phyloP scores from a whole-genome alignment of 2,329 filamentous ascomycete genomes.

The Botrytis fragariae region DNA sequence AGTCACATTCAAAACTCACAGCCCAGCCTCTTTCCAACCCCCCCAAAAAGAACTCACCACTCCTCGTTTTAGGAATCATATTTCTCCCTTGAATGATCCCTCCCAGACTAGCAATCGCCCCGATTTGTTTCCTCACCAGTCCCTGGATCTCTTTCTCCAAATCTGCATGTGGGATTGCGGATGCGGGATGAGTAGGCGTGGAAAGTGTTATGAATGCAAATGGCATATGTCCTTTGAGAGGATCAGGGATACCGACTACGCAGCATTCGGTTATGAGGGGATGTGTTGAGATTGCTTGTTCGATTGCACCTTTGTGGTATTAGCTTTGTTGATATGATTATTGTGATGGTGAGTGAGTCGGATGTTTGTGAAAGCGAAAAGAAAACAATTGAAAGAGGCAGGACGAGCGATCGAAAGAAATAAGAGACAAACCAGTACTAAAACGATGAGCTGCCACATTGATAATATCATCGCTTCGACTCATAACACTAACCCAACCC shows the following conservation, averaged over 20 bases:
- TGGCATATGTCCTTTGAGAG: slow-evolving; percentile 84
- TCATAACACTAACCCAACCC: slow-evolving; percentile 64
- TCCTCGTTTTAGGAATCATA: slow-evolving; percentile 85
- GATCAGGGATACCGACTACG: slow-evolving; percentile 81
- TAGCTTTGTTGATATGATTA: background rate
- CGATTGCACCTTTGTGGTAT: slow-evolving; percentile 66
- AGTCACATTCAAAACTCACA: slow-evolving; percentile 45
- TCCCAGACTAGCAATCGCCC: slow-evolving; percentile 79
- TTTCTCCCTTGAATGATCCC: slow-evolving; percentile 81
- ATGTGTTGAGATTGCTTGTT: slow-evolving; percentile 85
- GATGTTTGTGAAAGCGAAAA: background rate
- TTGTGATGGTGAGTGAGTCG: background rate
- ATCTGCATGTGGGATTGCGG: slow-evolving; percentile 48
- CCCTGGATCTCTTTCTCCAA: slow-evolving; percentile 64
- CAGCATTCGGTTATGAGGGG: slow-evolving; percentile 77
- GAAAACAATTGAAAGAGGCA: background rate
- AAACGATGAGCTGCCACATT: slow-evolving; percentile 94
- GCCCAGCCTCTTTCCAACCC: background rate
- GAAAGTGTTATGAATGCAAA: slow-evolving; percentile 80
- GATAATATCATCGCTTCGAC: slow-evolving; percentile 76
- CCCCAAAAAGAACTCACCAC: background rate
- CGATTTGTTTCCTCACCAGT: slow-evolving; percentile 76
- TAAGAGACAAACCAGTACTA: slow-evolving; percentile 65
- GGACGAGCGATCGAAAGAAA: background rate
- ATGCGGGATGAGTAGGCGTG: slow-evolving; percentile 49